Evolutionary conservation across 257 asterid species (phyloP).

Genomic region (Voacanga thouarsii): DNA sequence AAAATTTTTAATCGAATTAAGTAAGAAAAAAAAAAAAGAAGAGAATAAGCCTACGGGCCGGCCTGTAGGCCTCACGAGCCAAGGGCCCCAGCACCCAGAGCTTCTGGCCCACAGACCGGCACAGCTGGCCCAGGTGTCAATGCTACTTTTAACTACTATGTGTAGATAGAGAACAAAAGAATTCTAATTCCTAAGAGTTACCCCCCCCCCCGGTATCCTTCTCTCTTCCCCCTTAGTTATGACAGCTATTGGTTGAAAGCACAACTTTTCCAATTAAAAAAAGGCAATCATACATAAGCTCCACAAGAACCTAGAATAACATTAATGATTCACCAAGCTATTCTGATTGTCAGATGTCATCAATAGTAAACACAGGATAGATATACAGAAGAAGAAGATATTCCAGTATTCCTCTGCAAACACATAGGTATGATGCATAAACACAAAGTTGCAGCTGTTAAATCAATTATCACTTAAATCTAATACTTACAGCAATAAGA

Average conservation of each 20-base stretch:
- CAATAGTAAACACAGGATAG: neutral
- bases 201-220: no score
- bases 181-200: no score
- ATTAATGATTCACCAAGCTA: neutral
- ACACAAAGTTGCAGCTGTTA: neutral
- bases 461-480: constrained; percentile 10
- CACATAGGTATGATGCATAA: neutral
- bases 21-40: no score
- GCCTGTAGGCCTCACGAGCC: no score
- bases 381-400: neutral
- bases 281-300: neutral
- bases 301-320: neutral
- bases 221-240: no score
- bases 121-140: no score
- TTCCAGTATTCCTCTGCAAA: neutral
- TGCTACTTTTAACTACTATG: no score
- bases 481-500: constrained; percentile 76
- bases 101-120: no score
- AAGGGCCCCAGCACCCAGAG: no score
- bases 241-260: neutral
- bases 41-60: no score
- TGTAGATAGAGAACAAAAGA: no score
- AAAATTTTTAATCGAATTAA: no score
- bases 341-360: neutral
- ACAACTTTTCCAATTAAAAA: neutral